phyloP scores from a whole-genome alignment of 2,329 filamentous ascomycete species.

The Cordyceps cicadae region DNA sequence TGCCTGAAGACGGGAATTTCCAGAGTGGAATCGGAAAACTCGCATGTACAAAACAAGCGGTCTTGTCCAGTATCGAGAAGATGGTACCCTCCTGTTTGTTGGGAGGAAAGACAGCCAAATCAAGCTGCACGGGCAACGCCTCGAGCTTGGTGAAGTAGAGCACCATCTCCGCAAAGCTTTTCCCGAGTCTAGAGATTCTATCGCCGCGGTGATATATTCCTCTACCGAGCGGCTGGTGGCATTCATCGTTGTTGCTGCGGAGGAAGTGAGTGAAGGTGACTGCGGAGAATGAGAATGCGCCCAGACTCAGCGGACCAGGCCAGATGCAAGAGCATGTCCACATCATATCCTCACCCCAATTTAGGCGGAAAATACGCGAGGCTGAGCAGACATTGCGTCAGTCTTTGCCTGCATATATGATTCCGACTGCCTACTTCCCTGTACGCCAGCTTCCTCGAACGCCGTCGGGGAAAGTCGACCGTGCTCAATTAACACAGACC shows the following conservation, averaged over 20 bases:
- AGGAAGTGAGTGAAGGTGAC: too few relatives aligned
- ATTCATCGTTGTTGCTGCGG: background rate
- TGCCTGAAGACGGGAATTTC: background rate
- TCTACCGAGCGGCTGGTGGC: background rate
- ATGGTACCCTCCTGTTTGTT: conserved; percentile 31
- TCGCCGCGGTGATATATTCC: background rate
- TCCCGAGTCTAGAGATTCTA: background rate
- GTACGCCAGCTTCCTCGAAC: background rate
- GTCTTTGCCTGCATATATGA: background rate
- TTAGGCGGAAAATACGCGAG: background rate
- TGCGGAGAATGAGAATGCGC: background rate
- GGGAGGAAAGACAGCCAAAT: conserved; percentile 47
- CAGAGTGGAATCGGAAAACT: background rate
- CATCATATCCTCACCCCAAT: background rate
- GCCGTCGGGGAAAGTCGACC: background rate
- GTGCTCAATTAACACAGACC: background rate
- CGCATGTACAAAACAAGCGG: conserved; percentile 18
- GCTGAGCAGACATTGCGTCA: background rate
- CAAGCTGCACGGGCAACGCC: conserved; percentile 46
- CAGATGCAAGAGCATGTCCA: background rate
- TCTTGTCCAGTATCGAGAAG: conserved; percentile 20
- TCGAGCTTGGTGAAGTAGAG: conserved; percentile 32
- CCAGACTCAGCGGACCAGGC: background rate
- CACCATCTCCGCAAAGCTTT: conserved; percentile 1
- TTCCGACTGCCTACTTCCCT: background rate